These are phyloP conservation scores for Mucor circinelloides DNA, from an alignment of 371 early-diverging fungal species.

Conservation along the genomic window DNA sequence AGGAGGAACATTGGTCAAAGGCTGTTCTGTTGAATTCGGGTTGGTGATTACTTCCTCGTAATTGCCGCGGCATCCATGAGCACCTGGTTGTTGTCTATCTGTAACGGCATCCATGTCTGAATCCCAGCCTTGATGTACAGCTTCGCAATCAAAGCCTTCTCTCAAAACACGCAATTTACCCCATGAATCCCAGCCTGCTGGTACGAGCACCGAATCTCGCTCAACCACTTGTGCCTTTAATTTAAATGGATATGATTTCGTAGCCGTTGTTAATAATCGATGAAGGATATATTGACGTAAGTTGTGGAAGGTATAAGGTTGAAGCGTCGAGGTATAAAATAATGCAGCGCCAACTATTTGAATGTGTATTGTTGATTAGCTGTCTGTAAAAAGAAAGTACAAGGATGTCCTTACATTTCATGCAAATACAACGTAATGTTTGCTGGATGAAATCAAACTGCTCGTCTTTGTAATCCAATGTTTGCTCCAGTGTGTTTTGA, in stretches of 20 bases:
- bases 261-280: slow-evolving; percentile 58
- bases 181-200: slow-evolving; percentile 93
- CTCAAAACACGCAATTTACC: slow-evolving; percentile 79
- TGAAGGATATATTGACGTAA: slow-evolving; percentile 88
- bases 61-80: slow-evolving; percentile 41
- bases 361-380: background rate
- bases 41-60: slow-evolving; percentile 48
- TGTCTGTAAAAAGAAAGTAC: background rate
- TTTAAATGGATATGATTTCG: slow-evolving; percentile 56
- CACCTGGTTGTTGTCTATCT: slow-evolving; percentile 33
- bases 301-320: slow-evolving; percentile 76
- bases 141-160: slow-evolving; percentile 74
- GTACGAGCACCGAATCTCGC: slow-evolving; percentile 85
- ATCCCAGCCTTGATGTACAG: slow-evolving; percentile 62
- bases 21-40: slow-evolving; percentile 45
- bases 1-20: slow-evolving; percentile 34
- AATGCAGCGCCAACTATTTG: slow-evolving; percentile 87
- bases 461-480: slow-evolving; percentile 87
- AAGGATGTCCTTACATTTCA: slow-evolving; percentile 72
- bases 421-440: slow-evolving; percentile 84
- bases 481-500: slow-evolving; percentile 77
- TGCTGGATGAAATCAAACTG: slow-evolving; percentile 96
- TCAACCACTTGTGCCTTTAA: slow-evolving; percentile 82
- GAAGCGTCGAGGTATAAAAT: slow-evolving; percentile 87
- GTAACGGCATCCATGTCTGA: slow-evolving; percentile 36